These are phyloP conservation scores for Musa schizocarpa DNA, from an alignment of 176 grass and related monocot species.

Conservation along the genomic window DNA sequence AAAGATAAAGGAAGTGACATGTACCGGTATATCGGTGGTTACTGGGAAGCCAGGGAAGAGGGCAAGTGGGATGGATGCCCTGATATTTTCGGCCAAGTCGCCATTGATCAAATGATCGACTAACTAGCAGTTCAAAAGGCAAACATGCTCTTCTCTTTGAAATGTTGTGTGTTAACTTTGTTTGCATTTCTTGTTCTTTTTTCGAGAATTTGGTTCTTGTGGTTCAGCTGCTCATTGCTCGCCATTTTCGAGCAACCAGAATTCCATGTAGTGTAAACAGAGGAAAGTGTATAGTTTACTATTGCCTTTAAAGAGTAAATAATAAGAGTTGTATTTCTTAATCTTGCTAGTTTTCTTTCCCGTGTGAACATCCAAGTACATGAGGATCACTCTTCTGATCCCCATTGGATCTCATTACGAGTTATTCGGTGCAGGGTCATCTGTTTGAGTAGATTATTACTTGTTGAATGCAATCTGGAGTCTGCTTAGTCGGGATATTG, in stretches of 20 bases:
- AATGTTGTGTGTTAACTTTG: background rate
- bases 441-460: background rate
- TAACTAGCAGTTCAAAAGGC: slow-evolving; percentile 37
- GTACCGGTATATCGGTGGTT: slow-evolving; percentile 77
- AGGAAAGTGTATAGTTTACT: background rate
- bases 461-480: background rate
- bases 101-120: slow-evolving; percentile 55
- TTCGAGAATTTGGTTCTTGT: background rate
- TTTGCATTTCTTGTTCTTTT: background rate
- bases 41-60: slow-evolving; percentile 86
- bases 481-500: background rate
- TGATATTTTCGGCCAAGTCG: slow-evolving; percentile 81
- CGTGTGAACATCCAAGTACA: no score
- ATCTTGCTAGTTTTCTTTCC: no score
- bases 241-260: slow-evolving; percentile 7
- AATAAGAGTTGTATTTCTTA: background rate
- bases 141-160: slow-evolving; percentile 28
- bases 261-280: background rate
- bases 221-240: background rate
- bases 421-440: no score
- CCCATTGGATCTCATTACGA: no score
- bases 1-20: slow-evolving; percentile 83
- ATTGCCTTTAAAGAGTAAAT: background rate
- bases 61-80: slow-evolving; percentile 80
- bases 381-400: no score